Base-by-base conservation (phyloP, 2,329 filamentous ascomycete genomes). In the Aspergillus sp. region DNA sequence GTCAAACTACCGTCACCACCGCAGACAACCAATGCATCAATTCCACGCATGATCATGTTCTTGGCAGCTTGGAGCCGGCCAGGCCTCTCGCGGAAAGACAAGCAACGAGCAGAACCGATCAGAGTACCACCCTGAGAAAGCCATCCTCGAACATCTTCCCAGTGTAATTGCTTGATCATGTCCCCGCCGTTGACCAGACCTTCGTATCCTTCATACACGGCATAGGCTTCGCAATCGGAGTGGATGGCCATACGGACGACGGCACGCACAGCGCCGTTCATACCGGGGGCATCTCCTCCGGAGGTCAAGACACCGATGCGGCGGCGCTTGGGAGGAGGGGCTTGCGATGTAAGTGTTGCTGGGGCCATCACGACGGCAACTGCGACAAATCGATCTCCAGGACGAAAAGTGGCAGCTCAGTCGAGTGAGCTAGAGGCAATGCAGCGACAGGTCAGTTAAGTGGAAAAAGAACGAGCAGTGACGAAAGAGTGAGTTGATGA, bases 1-100 rank as follows among this genome's bases (percentile, higher is more conserved):
- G 95, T 99, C 69, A 99, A 83, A 64, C 91, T 96, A 62, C 95
- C 95, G 73, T 99, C 95, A 79, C 95, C 95, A 73, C 95, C 95
- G 74, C 93, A 98, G 72, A 99, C 96, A 68, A 99, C 89, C 67
- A 99, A 82, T 53, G 95, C 95, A 73, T 99, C 92, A 65, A 99
- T 98, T 71, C 95, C 95, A 65, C 91, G 87, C 59, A 91, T 76
- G 42, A 99, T 85, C 87, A 99, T 88, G 80, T 99, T 97, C 82
- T 93, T 96, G 58, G 95, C 95, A 2, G 91, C 95, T 53, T 81
- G 84, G 59, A 96, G 77, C 63, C 95, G 89, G 17, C 95, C 95
- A 30, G 88, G 80, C 47, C 95, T 89, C 76, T 97, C 89, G 77
- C 90, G 93, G 79, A 99, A 99, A 56, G 86, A 87, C 86, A 89